Evolutionary conservation across 768 basidiomycete genomes (phyloP).

Genomic region (Sarcodon sp.): DNA sequence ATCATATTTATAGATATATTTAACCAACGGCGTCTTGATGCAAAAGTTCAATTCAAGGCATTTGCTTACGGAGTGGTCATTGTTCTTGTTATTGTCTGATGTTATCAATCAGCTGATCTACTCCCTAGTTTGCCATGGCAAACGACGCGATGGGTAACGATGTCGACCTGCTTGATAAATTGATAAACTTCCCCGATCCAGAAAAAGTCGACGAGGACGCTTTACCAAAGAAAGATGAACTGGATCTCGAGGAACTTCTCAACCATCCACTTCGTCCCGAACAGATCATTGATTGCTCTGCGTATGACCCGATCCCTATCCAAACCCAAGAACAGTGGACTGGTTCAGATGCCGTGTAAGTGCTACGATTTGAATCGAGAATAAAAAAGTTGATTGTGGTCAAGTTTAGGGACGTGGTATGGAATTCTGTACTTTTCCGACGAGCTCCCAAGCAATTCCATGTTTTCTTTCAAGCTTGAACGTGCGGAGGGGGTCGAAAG

Average conservation of each 20-base stretch:
- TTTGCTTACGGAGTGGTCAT: slow-evolving; percentile 11
- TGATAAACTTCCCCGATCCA: neutral
- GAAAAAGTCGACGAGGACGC: neutral
- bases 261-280: neutral
- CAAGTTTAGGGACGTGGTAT: neutral
- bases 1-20: slow-evolving; percentile 6
- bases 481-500: neutral
- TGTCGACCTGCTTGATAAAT: neutral
- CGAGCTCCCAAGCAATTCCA: neutral
- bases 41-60: slow-evolving; percentile 8
- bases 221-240: neutral
- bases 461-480: neutral
- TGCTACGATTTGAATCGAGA: neutral
- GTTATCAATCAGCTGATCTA: neutral
- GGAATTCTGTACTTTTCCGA: neutral
- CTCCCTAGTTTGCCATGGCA: slow-evolving; percentile 2
- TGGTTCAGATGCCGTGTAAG: neutral
- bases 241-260: neutral
- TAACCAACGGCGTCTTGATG: slow-evolving; percentile 8
- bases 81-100: neutral
- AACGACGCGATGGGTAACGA: neutral
- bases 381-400: neutral
- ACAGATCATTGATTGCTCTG: neutral
- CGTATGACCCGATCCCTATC: neutral
- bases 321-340: neutral